Evolutionary conservation across 2,329 filamentous ascomycete genomes (phyloP).

Genomic region (Chaetomium sp.): DNA sequence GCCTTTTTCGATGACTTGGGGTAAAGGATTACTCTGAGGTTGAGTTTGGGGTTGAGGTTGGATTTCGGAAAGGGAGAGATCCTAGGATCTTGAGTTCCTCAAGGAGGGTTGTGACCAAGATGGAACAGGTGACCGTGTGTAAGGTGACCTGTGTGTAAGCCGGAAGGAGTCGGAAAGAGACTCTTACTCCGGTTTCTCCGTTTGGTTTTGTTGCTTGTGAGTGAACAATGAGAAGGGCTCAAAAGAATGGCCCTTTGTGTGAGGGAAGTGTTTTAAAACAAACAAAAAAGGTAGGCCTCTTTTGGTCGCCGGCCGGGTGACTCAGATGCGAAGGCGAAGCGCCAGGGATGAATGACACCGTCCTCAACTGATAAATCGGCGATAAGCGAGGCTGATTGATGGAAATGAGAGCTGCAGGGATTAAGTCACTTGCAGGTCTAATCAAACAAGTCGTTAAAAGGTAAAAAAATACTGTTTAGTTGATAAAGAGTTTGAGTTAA

Average conservation of each 20-base stretch:
- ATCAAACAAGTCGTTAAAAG: neutral
- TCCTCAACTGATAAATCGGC: slow-evolving; percentile 1
- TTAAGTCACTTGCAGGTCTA: neutral
- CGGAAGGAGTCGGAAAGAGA: neutral
- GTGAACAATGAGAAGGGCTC: neutral
- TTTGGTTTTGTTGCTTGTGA: too few species aligned
- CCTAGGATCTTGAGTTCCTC: neutral
- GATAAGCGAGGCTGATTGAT: slow-evolving; percentile 11
- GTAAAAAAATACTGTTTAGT: too few species aligned
- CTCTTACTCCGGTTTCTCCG: too few species aligned
- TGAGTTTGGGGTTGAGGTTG: too few species aligned
- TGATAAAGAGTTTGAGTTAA: neutral
- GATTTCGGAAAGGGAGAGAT: too few species aligned
- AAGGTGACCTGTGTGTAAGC: neutral
- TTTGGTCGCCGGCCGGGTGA: slow-evolving; percentile 12
- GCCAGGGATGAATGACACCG: slow-evolving; percentile 6
- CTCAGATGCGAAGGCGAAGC: slow-evolving; percentile 9
- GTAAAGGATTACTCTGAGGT: too few species aligned
- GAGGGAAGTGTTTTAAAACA: neutral
- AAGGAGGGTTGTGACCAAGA: neutral
- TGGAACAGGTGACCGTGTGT: neutral
- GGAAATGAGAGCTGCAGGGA: slow-evolving; percentile 3
- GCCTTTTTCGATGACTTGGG: too few species aligned
- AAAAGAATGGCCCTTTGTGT: neutral
- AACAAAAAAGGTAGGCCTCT: slow-evolving; percentile 3